Percentiles rank a stretch among this genome's conserved stretches.
Conservation (phyloP, 805 yeast genomes). For the Torulaspora franciscae region DNA sequence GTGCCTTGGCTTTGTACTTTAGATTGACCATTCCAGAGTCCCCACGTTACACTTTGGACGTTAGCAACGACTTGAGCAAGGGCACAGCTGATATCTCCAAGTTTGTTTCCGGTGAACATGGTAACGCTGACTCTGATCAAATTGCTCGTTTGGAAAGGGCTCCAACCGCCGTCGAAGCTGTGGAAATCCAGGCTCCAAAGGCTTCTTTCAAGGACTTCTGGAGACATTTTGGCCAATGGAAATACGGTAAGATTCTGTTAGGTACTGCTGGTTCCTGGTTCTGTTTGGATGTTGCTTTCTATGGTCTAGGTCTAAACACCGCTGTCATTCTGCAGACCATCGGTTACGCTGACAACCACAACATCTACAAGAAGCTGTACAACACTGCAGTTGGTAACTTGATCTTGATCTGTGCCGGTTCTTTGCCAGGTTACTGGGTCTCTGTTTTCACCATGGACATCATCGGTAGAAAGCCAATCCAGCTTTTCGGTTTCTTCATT, state of each 20-base stretch:
- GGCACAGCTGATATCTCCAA: slow-evolving; percentile 54
- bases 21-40: slow-evolving; percentile 94
- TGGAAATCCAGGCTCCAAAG: slow-evolving; percentile 54
- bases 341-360: slow-evolving; percentile 70
- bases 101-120: slow-evolving; percentile 46
- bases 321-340: slow-evolving; percentile 74
- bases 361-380: slow-evolving; percentile 66
- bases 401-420: slow-evolving; percentile 90
- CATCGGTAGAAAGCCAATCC: slow-evolving; percentile 81
- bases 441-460: slow-evolving; percentile 74
- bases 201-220: slow-evolving; percentile 75
- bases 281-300: slow-evolving; percentile 82
- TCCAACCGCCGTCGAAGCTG: slow-evolving; percentile 42
- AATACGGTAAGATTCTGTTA: slow-evolving; percentile 70
- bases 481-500: slow-evolving; percentile 66
- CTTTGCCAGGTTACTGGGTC: slow-evolving; percentile 91
- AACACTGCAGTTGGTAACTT: slow-evolving; percentile 87
- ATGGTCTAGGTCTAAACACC: slow-evolving; percentile 82
- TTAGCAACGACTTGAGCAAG: slow-evolving; percentile 51
- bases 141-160: slow-evolving; percentile 43
- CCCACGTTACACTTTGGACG: slow-evolving; percentile 85
- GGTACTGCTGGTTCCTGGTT: slow-evolving; percentile 95
- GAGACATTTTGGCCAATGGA: slow-evolving; percentile 78
- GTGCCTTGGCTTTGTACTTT: slow-evolving; percentile 75
- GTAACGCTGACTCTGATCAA: slow-evolving; percentile 48